Evolutionary conservation across 2,329 filamentous ascomycete genomes (phyloP).

Genomic region (Chaetomium globosum): DNA sequence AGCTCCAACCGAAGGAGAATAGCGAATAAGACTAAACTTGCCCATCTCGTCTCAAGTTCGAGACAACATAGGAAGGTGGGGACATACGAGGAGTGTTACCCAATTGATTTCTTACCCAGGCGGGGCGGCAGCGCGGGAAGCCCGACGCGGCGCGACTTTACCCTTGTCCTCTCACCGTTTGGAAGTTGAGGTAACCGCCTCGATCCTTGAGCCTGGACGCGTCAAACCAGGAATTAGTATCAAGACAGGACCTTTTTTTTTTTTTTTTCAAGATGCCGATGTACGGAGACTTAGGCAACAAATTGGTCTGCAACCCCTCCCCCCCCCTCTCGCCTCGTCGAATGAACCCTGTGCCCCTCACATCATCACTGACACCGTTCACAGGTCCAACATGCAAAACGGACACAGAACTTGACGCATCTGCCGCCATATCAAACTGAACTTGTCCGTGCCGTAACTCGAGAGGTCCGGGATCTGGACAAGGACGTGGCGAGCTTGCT

Average conservation of each 20-base stretch:
- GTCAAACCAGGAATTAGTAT: neutral
- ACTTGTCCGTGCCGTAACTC: slow-evolving; percentile 80
- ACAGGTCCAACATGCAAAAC: slow-evolving; percentile 93
- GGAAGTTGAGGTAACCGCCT: neutral
- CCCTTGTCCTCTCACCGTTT: neutral
- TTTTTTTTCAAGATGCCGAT: slow-evolving; percentile 50
- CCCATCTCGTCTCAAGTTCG: neutral
- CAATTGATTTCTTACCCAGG: slow-evolving; percentile 18
- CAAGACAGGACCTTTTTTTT: neutral
- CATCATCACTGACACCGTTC: slow-evolving; percentile 28
- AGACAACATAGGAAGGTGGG: slow-evolving; percentile 11
- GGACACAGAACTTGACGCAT: slow-evolving; percentile 81
- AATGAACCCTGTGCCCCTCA: too few relatives aligned
- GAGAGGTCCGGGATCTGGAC: slow-evolving; percentile 91
- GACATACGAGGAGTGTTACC: neutral
- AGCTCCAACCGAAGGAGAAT: neutral
- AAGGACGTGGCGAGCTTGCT: slow-evolving; percentile 79
- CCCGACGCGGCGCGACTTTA: slow-evolving; percentile 15
- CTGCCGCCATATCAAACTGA: slow-evolving; percentile 93
- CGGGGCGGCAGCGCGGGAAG: neutral
- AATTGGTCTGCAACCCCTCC: slow-evolving; percentile 61
- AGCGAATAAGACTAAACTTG: neutral
- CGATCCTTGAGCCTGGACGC: neutral
- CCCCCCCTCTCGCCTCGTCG: too few relatives aligned
- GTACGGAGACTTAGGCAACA: slow-evolving; percentile 87